phyloP scores from a whole-genome alignment of 306 rosid species.

The Acacia melanoxylon region DNA sequence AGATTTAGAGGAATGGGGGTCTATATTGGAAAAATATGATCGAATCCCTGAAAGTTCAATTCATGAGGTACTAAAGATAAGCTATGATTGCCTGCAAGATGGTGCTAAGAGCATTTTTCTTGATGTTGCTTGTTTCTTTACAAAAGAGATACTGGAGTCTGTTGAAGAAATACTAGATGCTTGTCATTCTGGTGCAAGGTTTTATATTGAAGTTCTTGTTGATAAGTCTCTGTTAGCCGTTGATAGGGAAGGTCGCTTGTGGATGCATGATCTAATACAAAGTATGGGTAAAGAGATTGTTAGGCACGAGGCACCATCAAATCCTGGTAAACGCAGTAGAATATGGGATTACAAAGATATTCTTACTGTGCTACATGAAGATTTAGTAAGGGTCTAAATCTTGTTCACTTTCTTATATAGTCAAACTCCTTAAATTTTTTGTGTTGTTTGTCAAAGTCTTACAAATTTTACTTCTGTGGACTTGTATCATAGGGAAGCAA shows the following conservation, averaged over 20 bases:
- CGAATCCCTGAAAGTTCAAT: background rate
- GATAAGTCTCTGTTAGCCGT: background rate
- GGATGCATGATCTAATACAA: background rate
- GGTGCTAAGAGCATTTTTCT: background rate
- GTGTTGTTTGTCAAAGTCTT: background rate
- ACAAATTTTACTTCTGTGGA: background rate
- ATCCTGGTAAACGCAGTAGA: background rate
- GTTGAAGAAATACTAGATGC: background rate
- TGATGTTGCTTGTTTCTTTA: background rate
- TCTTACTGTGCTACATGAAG: background rate
- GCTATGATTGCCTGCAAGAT: background rate
- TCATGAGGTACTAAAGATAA: background rate
- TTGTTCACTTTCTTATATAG: no score
- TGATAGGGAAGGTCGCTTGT: background rate
- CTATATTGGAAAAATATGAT: background rate
- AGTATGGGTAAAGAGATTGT: background rate
- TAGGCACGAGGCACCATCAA: background rate
- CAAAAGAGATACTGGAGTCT: background rate
- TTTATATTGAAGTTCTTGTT: background rate
- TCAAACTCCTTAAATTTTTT: background rate
- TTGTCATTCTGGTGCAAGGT: background rate
- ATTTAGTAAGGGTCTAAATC: background rate
- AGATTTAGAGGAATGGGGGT: background rate
- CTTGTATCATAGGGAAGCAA: background rate
- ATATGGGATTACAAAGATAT: background rate